phyloP scores from a whole-genome alignment of 2,329 filamentous ascomycete genomes.

The Pyrenophora tritici-repentis region DNA sequence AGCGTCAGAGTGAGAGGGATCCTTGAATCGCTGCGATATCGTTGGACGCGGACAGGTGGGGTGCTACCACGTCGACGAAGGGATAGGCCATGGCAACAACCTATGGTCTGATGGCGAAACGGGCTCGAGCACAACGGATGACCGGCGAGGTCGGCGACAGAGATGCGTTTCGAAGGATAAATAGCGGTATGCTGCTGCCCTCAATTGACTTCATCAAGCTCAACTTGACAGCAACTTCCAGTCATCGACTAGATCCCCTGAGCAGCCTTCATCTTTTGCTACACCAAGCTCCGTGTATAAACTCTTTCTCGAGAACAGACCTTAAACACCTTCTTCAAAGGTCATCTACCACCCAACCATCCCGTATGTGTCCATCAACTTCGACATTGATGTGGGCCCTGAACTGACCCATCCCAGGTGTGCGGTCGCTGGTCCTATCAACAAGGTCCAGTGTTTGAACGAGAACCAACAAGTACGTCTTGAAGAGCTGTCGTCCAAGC shows the following conservation, averaged over 20 bases:
- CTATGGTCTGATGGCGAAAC: constrained; percentile 42
- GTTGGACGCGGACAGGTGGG: constrained; percentile 51
- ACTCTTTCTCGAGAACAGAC: constrained; percentile 23
- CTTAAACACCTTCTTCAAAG: constrained; percentile 15
- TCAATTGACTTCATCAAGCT: constrained; percentile 35
- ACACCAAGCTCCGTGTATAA: constrained; percentile 33
- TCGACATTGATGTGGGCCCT: constrained; percentile 32
- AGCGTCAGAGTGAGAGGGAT: constrained; percentile 51
- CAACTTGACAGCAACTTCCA: constrained; percentile 35
- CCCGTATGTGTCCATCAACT: constrained; percentile 33
- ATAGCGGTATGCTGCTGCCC: constrained; percentile 43
- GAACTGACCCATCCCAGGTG: constrained; percentile 35
- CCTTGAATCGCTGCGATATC: constrained; percentile 51
- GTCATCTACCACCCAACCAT: constrained; percentile 40
- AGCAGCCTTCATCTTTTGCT: constrained; percentile 37
- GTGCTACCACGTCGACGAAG: constrained; percentile 49
- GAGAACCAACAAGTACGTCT: constrained; percentile 37
- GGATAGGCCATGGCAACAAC: constrained; percentile 46
- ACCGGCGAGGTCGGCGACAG: constrained; percentile 30
- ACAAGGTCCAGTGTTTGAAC: constrained; percentile 24
- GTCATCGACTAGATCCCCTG: constrained; percentile 30
- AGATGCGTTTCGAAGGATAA: constrained; percentile 45
- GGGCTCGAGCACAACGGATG: constrained; percentile 34
- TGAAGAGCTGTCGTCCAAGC: constrained; percentile 36
- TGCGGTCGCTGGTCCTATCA: constrained; percentile 32